phyloP scores from a whole-genome alignment of 1,284 basidiomycete genomes.

The Ganoderma lingzhi region DNA sequence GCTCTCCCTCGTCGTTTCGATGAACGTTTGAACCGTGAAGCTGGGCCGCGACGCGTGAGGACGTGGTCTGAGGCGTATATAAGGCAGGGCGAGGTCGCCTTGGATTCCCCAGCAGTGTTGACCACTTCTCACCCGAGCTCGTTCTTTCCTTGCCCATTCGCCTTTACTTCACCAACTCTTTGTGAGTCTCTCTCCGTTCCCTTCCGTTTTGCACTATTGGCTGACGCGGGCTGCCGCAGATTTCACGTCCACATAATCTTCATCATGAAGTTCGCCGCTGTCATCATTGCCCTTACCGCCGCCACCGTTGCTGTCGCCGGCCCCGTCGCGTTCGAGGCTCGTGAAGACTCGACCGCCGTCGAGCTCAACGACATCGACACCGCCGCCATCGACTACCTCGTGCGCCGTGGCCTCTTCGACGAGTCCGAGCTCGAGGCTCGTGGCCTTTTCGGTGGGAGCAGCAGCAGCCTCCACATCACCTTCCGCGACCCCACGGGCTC shows the following conservation, averaged over 20 bases:
- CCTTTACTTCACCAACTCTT: slow-evolving; percentile 3
- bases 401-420: not conserved
- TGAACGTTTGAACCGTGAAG: not conserved
- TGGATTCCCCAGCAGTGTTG: slow-evolving; percentile 2
- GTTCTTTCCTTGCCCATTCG: not conserved
- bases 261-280: slow-evolving; percentile 6
- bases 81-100: not conserved
- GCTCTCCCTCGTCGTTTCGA: not conserved
- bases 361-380: slow-evolving; percentile 4
- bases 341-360: not conserved
- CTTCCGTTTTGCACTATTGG: not conserved
- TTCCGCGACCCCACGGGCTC: not conserved
- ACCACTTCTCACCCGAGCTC: not conserved
- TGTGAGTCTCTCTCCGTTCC: not conserved
- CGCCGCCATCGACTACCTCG: slow-evolving; percentile 1
- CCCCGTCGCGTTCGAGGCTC: not conserved
- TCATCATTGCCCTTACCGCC: not conserved
- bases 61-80: not conserved
- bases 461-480: not conserved
- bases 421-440: not conserved
- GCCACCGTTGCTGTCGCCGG: not conserved
- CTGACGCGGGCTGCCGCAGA: not conserved
- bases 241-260: not conserved
- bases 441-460: not conserved
- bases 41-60: not conserved